These are phyloP conservation scores for Galerina sulciceps DNA, from an alignment of 768 basidiomycete genomes.

Conservation along the genomic window DNA sequence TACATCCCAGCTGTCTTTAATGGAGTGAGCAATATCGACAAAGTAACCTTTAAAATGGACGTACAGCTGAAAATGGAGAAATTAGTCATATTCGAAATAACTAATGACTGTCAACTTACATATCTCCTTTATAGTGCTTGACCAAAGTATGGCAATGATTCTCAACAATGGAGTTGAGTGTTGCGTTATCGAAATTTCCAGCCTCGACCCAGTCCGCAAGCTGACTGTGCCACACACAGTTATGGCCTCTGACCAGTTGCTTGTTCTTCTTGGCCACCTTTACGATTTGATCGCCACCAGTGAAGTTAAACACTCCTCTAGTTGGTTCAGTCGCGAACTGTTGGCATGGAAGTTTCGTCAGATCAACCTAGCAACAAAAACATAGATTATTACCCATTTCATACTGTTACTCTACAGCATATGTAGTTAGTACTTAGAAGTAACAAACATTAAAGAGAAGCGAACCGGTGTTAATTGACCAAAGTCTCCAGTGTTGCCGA, in stretches of 20 bases:
- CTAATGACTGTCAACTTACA: conserved; percentile 30
- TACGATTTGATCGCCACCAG: conserved; percentile 46
- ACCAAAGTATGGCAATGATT: conserved; percentile 54
- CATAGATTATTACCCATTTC: conserved; percentile 49
- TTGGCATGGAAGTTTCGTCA: not conserved
- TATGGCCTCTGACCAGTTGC: conserved; percentile 50
- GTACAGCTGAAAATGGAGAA: too few relatives aligned
- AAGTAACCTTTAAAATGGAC: too few relatives aligned
- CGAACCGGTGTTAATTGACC: conserved; percentile 46
- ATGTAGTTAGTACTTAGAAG: not conserved
- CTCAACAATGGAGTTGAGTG: conserved; percentile 45
- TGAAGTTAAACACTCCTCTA: conserved; percentile 50
- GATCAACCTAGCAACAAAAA: not conserved
- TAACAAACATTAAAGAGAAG: not conserved
- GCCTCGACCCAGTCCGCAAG: conserved; percentile 52
- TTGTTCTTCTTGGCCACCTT: conserved; percentile 46
- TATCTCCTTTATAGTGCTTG: conserved; percentile 52
- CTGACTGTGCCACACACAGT: conserved; percentile 56
- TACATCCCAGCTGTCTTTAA: conserved; percentile 52
- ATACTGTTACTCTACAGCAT: conserved; percentile 43
- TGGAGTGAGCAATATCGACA: too few relatives aligned
- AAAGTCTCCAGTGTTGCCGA: conserved; percentile 42
- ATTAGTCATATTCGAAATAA: not conserved
- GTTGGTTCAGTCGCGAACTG: conserved; percentile 56
- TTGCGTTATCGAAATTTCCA: conserved; percentile 42